Percentiles rank a stretch among this genome's conserved stretches.
Conservation (phyloP, 2,329 filamentous ascomycete species). For the Aspergillus luchuensis region DNA sequence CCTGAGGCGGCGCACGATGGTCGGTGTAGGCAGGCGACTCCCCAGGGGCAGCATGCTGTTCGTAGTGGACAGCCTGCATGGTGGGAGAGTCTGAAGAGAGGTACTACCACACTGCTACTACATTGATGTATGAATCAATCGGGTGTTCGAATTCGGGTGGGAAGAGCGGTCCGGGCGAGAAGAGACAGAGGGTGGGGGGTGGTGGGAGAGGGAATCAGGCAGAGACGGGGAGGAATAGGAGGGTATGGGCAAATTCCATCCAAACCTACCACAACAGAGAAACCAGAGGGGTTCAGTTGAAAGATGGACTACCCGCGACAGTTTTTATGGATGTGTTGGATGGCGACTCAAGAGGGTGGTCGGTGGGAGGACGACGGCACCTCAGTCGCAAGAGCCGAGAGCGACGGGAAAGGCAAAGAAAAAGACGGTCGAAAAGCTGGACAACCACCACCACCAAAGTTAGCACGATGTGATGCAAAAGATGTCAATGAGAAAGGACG, state of each 20-base stretch:
- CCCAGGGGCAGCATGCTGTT: slow-evolving; percentile 37
- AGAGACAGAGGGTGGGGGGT: slow-evolving; percentile 27
- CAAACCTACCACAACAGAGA: slow-evolving; percentile 41
- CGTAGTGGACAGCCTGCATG: slow-evolving; percentile 40
- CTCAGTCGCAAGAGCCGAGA: slow-evolving; percentile 41
- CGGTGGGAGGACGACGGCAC: slow-evolving; percentile 31
- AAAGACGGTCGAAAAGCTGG: slow-evolving; percentile 30
- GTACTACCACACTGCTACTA: slow-evolving; percentile 32
- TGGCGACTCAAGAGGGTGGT: slow-evolving; percentile 24
- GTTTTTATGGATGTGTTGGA: slow-evolving; percentile 33
- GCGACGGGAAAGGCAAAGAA: slow-evolving; percentile 33
- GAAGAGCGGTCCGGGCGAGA: slow-evolving; percentile 17
- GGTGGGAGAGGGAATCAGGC: slow-evolving; percentile 25
- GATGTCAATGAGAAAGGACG: slow-evolving; percentile 21
- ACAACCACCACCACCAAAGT: slow-evolving; percentile 23
- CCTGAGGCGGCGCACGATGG: slow-evolving; percentile 34
- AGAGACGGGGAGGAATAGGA: slow-evolving; percentile 22
- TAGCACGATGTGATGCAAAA: slow-evolving; percentile 29
- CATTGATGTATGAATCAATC: slow-evolving; percentile 38
- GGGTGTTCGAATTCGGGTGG: slow-evolving; percentile 31
- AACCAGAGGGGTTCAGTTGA: slow-evolving; percentile 27
- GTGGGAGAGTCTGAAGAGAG: slow-evolving; percentile 27
- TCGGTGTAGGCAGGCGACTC: slow-evolving; percentile 34
- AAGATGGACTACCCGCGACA: slow-evolving; percentile 38
- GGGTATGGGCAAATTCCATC: slow-evolving; percentile 36